A percentile compares a stretch with the other conserved stretches of the same genome.
Conservation (phyloP, 139 green algal genomes). For the Closterium sp. region DNA sequence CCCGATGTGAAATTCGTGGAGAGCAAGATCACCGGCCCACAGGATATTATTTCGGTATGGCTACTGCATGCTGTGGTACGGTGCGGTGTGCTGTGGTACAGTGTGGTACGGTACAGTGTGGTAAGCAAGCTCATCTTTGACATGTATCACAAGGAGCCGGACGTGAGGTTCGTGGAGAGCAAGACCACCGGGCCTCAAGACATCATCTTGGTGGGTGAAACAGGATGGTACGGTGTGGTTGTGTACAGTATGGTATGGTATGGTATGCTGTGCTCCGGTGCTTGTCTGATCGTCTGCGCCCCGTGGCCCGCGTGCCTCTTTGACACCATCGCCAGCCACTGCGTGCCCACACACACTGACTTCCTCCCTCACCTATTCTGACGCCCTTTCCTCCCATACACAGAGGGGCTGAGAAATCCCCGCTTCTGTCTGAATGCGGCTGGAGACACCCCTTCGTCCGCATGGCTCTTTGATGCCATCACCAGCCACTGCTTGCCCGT, state of each 20-base stretch:
- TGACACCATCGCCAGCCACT: too few species aligned
- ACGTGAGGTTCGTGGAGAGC: background rate
- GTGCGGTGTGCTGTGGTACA: background rate
- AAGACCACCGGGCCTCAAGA: background rate
- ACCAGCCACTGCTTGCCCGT: constrained; percentile 38
- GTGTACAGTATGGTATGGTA: too few species aligned
- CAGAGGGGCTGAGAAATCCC: background rate
- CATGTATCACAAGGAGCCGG: background rate
- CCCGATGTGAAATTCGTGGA: too few species aligned
- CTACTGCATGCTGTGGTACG: too few species aligned
- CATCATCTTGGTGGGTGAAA: background rate
- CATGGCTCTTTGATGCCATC: background rate
- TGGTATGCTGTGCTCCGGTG: too few species aligned
- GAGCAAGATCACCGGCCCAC: too few species aligned
- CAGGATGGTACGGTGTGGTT: too few species aligned
- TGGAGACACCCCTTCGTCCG: background rate
- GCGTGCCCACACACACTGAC: too few species aligned
- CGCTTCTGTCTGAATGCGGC: background rate
- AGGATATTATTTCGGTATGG: too few species aligned
- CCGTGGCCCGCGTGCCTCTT: too few species aligned
- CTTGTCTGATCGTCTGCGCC: too few species aligned
- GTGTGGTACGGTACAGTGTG: background rate
- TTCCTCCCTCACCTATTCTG: background rate
- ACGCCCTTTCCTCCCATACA: background rate
- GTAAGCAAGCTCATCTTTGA: constrained; percentile 1